A percentile compares a stretch with the other conserved stretches of the same genome.
Evolutionary conservation across 768 basidiomycete species (phyloP).

Genomic region (Kwoniella heveanensis): DNA sequence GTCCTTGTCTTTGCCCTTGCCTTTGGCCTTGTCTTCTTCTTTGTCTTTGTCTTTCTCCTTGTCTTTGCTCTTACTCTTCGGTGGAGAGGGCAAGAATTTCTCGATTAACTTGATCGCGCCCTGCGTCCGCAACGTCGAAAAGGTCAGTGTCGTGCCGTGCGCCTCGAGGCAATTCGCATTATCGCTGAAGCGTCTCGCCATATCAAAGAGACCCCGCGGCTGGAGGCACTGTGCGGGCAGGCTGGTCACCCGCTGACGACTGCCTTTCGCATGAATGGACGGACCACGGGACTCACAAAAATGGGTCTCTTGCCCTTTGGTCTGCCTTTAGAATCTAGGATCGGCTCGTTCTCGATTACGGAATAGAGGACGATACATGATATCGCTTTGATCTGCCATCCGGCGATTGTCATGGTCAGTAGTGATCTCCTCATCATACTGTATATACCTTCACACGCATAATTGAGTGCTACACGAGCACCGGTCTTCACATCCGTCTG

Average conservation of each 20-base stretch:
- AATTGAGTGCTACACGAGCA: too few species aligned
- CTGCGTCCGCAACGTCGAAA: too few species aligned
- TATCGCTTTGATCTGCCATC: conserved; percentile 33
- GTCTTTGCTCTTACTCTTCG: conserved; percentile 6
- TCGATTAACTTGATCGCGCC: conserved; percentile 35
- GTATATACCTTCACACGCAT: not conserved
- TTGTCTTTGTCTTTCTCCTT: conserved; percentile 7
- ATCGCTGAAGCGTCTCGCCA: too few species aligned
- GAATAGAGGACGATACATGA: conserved; percentile 34
- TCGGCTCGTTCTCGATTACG: conserved; percentile 13
- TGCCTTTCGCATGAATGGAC: too few species aligned
- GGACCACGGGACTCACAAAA: conserved; percentile 16
- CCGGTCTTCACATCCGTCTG: too few species aligned
- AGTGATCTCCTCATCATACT: conserved; percentile 1
- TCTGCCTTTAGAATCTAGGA: conserved; percentile 16
- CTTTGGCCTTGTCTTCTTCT: conserved; percentile 11
- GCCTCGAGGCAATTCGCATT: too few species aligned
- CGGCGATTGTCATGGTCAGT: not conserved
- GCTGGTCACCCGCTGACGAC: too few species aligned
- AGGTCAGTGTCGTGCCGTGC: too few species aligned
- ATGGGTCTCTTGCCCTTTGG: conserved; percentile 25
- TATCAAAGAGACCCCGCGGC: not conserved
- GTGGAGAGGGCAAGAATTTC: conserved; percentile 29
- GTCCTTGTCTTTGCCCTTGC: not conserved
- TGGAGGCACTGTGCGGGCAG: not conserved